A percentile compares a stretch with the other conserved stretches of the same genome.
These are phyloP conservation scores for Chaetomiaceae sp. DNA, from an alignment of 2,329 filamentous ascomycete species.

Conservation along the genomic window DNA sequence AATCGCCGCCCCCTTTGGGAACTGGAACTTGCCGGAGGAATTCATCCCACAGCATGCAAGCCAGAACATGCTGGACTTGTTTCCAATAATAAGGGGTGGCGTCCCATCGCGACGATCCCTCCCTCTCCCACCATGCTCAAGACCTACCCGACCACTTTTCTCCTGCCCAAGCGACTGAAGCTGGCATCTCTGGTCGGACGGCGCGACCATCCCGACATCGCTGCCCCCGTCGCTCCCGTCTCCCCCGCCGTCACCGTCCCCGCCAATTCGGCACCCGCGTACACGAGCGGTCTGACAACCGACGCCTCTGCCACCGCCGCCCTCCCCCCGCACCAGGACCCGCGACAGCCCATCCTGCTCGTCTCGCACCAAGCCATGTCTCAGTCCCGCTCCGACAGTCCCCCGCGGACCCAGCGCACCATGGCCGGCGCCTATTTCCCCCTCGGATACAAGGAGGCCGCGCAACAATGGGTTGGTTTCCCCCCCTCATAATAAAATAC, in stretches of 20 bases:
- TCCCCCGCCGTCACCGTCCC: too few species aligned
- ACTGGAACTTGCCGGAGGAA: not conserved
- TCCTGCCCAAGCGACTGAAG: constrained; percentile 24
- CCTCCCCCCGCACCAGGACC: constrained; percentile 19
- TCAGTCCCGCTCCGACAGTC: constrained; percentile 8
- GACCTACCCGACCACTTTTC: constrained; percentile 18
- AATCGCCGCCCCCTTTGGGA: not conserved
- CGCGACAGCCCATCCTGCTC: constrained; percentile 24
- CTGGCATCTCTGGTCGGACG: constrained; percentile 10
- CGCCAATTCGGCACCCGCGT: constrained; percentile 4
- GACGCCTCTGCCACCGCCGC: constrained; percentile 21
- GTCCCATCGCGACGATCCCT: constrained; percentile 14
- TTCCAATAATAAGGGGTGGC: constrained; percentile 18
- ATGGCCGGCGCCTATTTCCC: constrained; percentile 66
- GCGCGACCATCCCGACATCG: not conserved
- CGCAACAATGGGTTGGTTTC: constrained; percentile 76
- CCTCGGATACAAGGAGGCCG: constrained; percentile 84
- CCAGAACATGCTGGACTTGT: constrained; percentile 12
- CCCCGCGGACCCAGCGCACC: constrained; percentile 13
- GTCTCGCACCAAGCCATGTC: constrained; percentile 19
- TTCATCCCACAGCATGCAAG: not conserved
- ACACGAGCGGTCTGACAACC: constrained; percentile 27
- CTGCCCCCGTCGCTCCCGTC: too few species aligned
- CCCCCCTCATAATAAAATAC: too few species aligned
- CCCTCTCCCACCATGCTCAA: constrained; percentile 24